phyloP scores from a whole-genome alignment of 2,329 filamentous ascomycete species.

The Elsinoe australis region DNA sequence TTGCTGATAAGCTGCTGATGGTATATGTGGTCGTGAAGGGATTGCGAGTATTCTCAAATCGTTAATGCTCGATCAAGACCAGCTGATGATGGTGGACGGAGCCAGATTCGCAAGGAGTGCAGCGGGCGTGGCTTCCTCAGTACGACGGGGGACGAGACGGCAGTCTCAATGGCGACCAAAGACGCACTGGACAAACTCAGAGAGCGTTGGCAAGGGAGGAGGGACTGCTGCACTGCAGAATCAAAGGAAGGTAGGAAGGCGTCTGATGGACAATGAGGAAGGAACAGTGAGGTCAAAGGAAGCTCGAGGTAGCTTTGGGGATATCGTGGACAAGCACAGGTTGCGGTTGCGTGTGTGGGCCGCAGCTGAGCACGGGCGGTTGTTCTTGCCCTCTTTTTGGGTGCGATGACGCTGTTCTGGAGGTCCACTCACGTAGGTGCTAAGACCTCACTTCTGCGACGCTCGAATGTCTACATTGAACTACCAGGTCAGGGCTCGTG shows the following conservation, averaged over 20 bases:
- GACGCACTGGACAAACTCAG: constrained; percentile 11
- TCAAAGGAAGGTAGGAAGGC: constrained; percentile 17
- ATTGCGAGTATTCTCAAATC: constrained; percentile 14
- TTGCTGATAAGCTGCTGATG: constrained; percentile 13
- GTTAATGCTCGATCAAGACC: constrained; percentile 14
- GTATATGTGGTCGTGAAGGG: constrained; percentile 8
- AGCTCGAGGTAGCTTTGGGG: constrained; percentile 16
- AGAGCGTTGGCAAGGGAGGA: constrained; percentile 18
- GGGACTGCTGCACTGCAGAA: constrained; percentile 11
- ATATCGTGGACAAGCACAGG: constrained; percentile 18
- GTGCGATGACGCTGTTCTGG: neutral
- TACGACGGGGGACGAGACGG: constrained; percentile 17
- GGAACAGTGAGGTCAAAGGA: constrained; percentile 17
- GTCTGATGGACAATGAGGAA: constrained; percentile 17
- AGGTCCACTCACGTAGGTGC: too few relatives aligned
- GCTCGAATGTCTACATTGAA: too few relatives aligned
- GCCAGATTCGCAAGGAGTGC: constrained; percentile 18
- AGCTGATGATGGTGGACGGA: constrained; percentile 13
- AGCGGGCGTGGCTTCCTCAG: constrained; percentile 20
- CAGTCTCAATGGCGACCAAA: constrained; percentile 9
- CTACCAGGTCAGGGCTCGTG: too few relatives aligned
- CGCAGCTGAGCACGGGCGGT: constrained; percentile 2
- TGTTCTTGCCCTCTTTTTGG: too few relatives aligned
- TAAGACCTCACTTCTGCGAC: too few relatives aligned
- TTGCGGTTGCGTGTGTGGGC: constrained; percentile 12